Conservation (phyloP, 2,329 filamentous ascomycete genomes). For the Penicillium crustosum region DNA sequence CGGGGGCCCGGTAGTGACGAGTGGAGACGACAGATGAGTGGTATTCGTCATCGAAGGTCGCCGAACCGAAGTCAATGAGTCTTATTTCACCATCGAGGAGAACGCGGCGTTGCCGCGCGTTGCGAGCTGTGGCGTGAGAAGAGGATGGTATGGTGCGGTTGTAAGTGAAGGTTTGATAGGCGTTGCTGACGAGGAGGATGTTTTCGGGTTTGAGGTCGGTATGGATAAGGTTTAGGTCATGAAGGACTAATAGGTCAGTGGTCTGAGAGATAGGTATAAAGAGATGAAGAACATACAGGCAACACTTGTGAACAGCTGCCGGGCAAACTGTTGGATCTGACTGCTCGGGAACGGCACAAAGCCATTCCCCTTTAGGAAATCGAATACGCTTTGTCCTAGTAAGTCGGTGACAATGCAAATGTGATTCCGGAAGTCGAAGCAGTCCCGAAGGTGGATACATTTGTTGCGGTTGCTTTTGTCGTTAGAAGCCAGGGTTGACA, state of each 20-base stretch:
- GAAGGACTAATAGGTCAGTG: slow-evolving; percentile 64
- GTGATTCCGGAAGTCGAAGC: slow-evolving; percentile 95
- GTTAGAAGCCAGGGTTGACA: slow-evolving; percentile 88
- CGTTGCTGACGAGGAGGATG: slow-evolving; percentile 64
- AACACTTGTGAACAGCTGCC: slow-evolving; percentile 95
- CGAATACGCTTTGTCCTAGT: slow-evolving; percentile 93
- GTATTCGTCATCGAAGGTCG: slow-evolving; percentile 68
- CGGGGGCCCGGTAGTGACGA: slow-evolving; percentile 64
- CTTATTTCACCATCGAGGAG: slow-evolving; percentile 66
- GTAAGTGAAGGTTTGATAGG: slow-evolving; percentile 68
- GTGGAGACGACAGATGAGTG: slow-evolving; percentile 68
- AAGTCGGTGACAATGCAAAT: slow-evolving; percentile 82
- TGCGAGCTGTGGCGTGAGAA: slow-evolving; percentile 57
- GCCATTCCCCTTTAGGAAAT: slow-evolving; percentile 91
- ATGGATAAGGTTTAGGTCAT: slow-evolving; percentile 96
- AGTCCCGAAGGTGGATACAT: slow-evolving; percentile 94
- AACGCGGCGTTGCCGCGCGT: slow-evolving; percentile 62
- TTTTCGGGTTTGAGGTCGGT: slow-evolving; percentile 73
- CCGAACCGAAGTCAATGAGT: slow-evolving; percentile 67
- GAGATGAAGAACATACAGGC: slow-evolving; percentile 70
- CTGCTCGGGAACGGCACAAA: slow-evolving; percentile 98
- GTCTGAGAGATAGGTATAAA: background rate
- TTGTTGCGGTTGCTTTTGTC: slow-evolving; percentile 90
- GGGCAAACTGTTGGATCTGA: slow-evolving; percentile 95
- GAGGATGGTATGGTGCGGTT: slow-evolving; percentile 67